These are phyloP conservation scores for Fusarium floridanum DNA, from an alignment of 2,329 filamentous ascomycete genomes.

Conservation along the genomic window DNA sequence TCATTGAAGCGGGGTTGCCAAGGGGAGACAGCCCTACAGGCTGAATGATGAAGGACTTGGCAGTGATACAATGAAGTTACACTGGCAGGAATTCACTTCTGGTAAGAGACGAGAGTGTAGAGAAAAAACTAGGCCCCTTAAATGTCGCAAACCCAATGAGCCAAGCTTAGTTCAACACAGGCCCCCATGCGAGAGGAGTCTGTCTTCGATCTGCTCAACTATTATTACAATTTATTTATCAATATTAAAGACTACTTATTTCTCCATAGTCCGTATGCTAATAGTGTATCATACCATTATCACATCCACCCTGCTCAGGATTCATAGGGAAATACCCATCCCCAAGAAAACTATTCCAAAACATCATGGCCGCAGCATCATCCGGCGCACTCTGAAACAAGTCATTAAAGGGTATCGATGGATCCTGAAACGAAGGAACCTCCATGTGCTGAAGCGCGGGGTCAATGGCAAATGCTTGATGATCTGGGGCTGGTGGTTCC, in stretches of 20 bases:
- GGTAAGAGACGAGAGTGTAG: too few relatives aligned
- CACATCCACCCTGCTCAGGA: background rate
- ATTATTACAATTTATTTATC: background rate
- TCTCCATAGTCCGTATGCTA: background rate
- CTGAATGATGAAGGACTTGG: background rate
- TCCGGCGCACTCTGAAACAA: background rate
- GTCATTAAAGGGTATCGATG: background rate
- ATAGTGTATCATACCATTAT: background rate
- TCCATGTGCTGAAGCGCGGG: background rate
- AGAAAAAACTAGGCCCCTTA: background rate
- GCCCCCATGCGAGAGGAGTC: background rate
- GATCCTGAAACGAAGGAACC: background rate
- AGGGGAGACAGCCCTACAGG: background rate
- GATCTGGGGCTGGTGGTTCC: background rate
- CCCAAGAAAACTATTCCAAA: constrained; percentile 15
- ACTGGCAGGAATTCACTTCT: background rate
- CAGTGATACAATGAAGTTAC: background rate
- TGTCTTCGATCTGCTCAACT: background rate
- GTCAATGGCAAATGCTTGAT: background rate
- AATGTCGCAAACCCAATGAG: background rate
- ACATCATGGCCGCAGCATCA: constrained; percentile 4
- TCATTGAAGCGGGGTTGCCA: background rate
- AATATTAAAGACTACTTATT: background rate
- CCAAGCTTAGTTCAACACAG: background rate
- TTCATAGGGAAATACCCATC: background rate